phyloP scores from a whole-genome alignment of 2,329 filamentous ascomycete species.

The Aurifilum marmelostoma region DNA sequence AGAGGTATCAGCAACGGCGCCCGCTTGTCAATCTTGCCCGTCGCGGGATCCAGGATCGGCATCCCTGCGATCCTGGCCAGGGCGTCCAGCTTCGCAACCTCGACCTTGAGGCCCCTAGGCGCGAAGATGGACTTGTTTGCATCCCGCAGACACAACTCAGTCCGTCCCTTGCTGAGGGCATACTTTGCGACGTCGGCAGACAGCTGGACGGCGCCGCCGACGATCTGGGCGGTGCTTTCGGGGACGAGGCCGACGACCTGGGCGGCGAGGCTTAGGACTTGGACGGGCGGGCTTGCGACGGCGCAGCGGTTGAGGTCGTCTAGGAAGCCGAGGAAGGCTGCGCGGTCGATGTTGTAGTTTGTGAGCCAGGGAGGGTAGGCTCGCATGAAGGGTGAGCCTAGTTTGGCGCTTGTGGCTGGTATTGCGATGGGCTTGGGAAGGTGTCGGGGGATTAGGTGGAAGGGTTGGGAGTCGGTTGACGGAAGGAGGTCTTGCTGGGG shows the following conservation, averaged over 20 bases:
- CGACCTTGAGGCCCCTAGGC: conserved; percentile 25
- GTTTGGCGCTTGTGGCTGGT: conserved; percentile 28
- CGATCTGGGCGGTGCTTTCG: conserved; percentile 30
- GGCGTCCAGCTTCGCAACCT: conserved; percentile 31
- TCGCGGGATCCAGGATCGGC: conserved; percentile 27
- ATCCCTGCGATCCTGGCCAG: conserved; percentile 30
- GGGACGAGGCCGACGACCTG: conserved; percentile 31
- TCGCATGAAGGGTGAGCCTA: conserved; percentile 32
- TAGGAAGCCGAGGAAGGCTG: conserved; percentile 30
- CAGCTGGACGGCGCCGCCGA: conserved; percentile 1
- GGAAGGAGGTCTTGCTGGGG: neutral
- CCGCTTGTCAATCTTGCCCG: conserved; percentile 27
- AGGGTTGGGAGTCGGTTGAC: neutral
- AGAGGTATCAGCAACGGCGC: conserved; percentile 27
- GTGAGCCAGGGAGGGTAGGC: conserved; percentile 30
- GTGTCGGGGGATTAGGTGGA: neutral
- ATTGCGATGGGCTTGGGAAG: conserved; percentile 30
- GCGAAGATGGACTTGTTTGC: conserved; percentile 29
- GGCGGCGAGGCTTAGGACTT: conserved; percentile 29
- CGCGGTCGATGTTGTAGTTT: conserved; percentile 24
- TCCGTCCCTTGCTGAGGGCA: conserved; percentile 30
- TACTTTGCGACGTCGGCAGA: conserved; percentile 21
- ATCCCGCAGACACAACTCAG: conserved; percentile 28
- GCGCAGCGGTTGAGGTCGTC: conserved; percentile 31
- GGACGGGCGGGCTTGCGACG: conserved; percentile 31